A percentile compares a stretch with the other conserved stretches of the same genome.
Conservation (phyloP, 495 filamentous ascomycete species). For the Hypoxylon lenormandii region DNA sequence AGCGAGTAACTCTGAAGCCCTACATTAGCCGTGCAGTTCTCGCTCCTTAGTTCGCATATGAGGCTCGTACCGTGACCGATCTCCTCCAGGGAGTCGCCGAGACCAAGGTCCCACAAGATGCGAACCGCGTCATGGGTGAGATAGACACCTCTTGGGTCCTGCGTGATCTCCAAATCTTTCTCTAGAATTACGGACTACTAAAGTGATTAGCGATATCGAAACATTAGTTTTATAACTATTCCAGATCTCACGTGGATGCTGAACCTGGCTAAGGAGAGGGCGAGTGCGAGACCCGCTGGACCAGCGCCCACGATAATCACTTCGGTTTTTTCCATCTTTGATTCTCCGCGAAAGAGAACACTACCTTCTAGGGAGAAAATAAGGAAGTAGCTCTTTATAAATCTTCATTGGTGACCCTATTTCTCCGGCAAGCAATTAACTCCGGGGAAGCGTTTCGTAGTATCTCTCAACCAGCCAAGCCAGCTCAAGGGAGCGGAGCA, state of each 20-base stretch:
- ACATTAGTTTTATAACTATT: background rate
- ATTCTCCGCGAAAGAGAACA: too few relatives aligned
- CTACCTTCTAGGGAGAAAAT: too few relatives aligned
- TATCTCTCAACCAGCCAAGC: too few relatives aligned
- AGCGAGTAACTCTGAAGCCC: slow-evolving; percentile 46
- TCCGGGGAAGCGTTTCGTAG: too few relatives aligned
- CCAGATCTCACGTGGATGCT: slow-evolving; percentile 44
- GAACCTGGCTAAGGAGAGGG: slow-evolving; percentile 50
- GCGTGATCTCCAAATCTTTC: slow-evolving; percentile 58
- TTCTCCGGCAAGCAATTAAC: too few relatives aligned
- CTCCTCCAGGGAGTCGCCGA: slow-evolving; percentile 56
- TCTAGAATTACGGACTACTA: slow-evolving; percentile 55
- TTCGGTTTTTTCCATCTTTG: slow-evolving; percentile 46
- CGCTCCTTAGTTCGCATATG: background rate
- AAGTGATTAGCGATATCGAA: slow-evolving; percentile 2
- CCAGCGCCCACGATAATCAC: slow-evolving; percentile 57
- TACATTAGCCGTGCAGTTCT: slow-evolving; percentile 3
- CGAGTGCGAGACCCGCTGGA: slow-evolving; percentile 54
- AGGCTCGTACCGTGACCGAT: slow-evolving; percentile 49
- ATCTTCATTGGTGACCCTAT: too few relatives aligned
- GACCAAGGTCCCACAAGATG: slow-evolving; percentile 59
- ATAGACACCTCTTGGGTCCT: slow-evolving; percentile 65
- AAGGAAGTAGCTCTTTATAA: too few relatives aligned
- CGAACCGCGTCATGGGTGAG: slow-evolving; percentile 65
- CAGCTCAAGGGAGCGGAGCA: too few relatives aligned